These are phyloP conservation scores for Botrytis byssoidea DNA, from an alignment of 2,329 filamentous ascomycete genomes.

Conservation along the genomic window DNA sequence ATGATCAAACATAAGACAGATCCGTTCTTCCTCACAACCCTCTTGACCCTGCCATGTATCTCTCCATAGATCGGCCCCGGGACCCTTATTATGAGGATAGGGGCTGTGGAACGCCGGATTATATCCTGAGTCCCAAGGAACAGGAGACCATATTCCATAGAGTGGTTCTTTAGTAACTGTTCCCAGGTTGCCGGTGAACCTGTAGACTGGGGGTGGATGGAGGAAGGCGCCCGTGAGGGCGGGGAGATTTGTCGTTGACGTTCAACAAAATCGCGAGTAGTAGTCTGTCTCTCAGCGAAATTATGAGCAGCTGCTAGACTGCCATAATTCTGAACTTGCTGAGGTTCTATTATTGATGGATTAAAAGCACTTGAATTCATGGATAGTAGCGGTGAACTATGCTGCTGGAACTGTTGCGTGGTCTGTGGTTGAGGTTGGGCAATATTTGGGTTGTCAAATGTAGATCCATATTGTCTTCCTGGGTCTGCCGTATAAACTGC, in stretches of 20 bases:
- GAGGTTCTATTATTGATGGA: background rate
- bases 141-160: background rate
- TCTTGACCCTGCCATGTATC: background rate
- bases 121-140: background rate
- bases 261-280: background rate
- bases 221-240: background rate
- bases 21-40: background rate
- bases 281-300: background rate
- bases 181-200: background rate
- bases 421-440: background rate
- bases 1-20: background rate
- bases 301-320: background rate
- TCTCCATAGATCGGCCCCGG: background rate
- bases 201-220: background rate
- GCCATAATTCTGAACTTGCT: background rate
- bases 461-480: too few species aligned
- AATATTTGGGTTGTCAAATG: background rate
- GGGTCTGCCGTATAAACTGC: too few species aligned
- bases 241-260: background rate
- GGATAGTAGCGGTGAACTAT: background rate
- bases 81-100: background rate
- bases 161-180: background rate
- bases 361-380: background rate
- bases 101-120: background rate
- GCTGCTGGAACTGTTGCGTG: background rate